Evolutionary conservation across 129 eudicot genomes (phyloP).

Genomic region (Saposhnikovia divaricata): DNA sequence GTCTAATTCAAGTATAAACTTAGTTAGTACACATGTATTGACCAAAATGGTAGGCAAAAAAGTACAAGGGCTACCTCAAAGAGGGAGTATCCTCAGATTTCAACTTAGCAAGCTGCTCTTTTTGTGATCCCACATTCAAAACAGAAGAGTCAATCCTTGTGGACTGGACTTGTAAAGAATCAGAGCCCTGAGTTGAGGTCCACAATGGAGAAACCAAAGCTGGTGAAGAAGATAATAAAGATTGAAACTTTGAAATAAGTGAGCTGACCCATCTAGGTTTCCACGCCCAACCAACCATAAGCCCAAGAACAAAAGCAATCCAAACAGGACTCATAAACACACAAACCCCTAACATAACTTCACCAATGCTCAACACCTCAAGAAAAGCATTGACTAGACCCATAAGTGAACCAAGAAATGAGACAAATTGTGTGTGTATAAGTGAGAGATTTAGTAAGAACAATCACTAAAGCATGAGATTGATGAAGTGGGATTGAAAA

Average conservation of each 20-base stretch:
- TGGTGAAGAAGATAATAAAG: constrained; percentile 20
- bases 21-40: neutral
- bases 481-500: constrained; percentile 4
- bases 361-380: constrained; percentile 35
- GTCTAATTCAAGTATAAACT: neutral
- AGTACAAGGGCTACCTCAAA: neutral
- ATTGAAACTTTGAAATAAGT: constrained; percentile 28
- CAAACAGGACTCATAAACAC: constrained; percentile 33
- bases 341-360: constrained; percentile 28
- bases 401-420: constrained; percentile 14
- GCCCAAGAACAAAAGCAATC: constrained; percentile 54
- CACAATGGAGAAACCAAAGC: constrained; percentile 12
- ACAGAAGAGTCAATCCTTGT: constrained; percentile 18
- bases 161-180: neutral
- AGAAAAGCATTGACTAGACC: constrained; percentile 34
- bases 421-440: neutral
- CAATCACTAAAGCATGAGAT: neutral
- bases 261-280: constrained; percentile 65
- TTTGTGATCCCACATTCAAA: constrained; percentile 12
- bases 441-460: neutral
- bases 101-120: constrained; percentile 1
- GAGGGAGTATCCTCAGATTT: neutral
- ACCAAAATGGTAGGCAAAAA: neutral
- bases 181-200: neutral
- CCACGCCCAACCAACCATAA: constrained; percentile 81